Conservation (phyloP, 2,329 filamentous ascomycete genomes). For the Penicillium sp. region DNA sequence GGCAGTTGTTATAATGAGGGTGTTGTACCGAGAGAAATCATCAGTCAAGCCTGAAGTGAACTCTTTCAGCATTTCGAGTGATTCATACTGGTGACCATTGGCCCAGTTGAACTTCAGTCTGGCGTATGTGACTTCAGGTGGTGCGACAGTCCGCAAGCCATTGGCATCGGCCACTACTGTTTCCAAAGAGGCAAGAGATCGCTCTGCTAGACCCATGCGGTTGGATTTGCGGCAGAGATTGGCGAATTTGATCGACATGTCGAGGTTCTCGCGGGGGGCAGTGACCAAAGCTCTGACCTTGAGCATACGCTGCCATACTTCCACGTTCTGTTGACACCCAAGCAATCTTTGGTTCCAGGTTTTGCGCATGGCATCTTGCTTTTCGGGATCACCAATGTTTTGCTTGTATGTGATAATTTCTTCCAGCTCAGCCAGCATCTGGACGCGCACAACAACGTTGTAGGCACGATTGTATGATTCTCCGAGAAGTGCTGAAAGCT, state of each 20-base stretch:
- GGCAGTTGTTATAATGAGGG: constrained; percentile 37
- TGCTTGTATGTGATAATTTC: constrained; percentile 99
- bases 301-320: constrained; percentile 98
- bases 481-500: constrained; percentile 92
- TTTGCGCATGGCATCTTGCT: constrained; percentile 84
- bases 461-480: constrained; percentile 98
- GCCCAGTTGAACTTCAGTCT: constrained; percentile 97
- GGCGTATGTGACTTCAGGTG: constrained; percentile 89
- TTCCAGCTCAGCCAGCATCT: constrained; percentile 98
- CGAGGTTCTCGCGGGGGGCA: constrained; percentile 86
- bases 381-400: constrained; percentile 73
- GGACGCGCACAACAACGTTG: constrained; percentile 94
- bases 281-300: constrained; percentile 92
- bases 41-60: constrained; percentile 63
- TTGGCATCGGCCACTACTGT: constrained; percentile 59
- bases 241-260: constrained; percentile 99
- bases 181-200: constrained; percentile 89
- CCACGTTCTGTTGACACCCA: constrained; percentile 94
- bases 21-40: constrained; percentile 54
- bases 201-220: constrained; percentile 90
- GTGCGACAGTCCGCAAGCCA: constrained; percentile 42
- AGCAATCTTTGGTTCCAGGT: constrained; percentile 96
- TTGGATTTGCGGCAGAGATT: constrained; percentile 97
- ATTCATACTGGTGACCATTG: constrained; percentile 66
- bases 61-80: constrained; percentile 61